Percentiles rank a stretch among this genome's conserved stretches.
phyloP scores from a whole-genome alignment of 257 asterid genomes.

The Solanum medicagineum region DNA sequence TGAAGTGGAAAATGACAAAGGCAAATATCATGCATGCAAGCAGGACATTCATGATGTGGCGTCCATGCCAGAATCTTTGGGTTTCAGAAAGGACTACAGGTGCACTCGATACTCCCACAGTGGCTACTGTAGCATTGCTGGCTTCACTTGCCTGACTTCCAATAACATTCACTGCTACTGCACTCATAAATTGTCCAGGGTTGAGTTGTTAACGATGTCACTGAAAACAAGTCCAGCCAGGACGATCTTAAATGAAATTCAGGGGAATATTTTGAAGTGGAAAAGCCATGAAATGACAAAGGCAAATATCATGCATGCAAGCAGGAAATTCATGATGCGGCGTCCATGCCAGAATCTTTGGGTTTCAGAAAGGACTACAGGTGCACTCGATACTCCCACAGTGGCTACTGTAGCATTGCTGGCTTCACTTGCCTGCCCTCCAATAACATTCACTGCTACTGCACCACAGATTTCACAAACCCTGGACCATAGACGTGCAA shows the following conservation, averaged over 20 bases:
- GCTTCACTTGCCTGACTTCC: conserved; percentile 23
- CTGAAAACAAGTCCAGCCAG: not conserved
- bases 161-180: conserved; percentile 21
- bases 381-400: conserved; percentile 5
- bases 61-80: conserved; percentile 26
- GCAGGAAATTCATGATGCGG: conserved; percentile 35
- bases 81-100: conserved; percentile 14
- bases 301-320: conserved; percentile 42
- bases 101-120: conserved; percentile 2
- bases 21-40: conserved; percentile 44
- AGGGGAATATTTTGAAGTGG: conserved; percentile 30
- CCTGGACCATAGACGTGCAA: conserved; percentile 12
- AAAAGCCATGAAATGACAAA: conserved; percentile 45
- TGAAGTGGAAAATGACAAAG: conserved; percentile 40
- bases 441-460: conserved; percentile 21
- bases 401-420: not conserved
- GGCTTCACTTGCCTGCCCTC: conserved; percentile 21
- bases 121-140: not conserved
- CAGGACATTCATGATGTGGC: conserved; percentile 35
- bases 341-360: conserved; percentile 28
- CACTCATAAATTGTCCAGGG: not conserved
- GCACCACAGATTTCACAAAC: conserved; percentile 44
- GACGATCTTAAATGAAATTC: not conserved
- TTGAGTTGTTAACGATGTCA: not conserved
- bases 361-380: conserved; percentile 13